Conservation (phyloP, 2,329 filamentous ascomycete genomes). For the Cytospora leucostoma region DNA sequence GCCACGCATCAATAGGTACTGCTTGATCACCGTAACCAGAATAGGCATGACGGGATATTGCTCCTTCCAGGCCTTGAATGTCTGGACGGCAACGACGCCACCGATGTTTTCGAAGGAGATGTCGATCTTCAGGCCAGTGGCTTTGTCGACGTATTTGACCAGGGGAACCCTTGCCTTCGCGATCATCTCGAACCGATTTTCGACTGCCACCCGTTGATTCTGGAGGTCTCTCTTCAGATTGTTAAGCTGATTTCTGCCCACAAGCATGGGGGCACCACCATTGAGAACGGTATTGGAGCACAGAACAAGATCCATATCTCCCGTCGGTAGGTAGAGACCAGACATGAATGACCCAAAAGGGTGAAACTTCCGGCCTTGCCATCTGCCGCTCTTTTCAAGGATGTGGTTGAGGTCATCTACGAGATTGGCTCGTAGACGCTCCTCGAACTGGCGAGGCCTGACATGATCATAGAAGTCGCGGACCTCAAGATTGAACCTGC, state of each 20-base stretch:
- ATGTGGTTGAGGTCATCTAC: conserved; percentile 66
- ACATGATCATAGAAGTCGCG: conserved; percentile 87
- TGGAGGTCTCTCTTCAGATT: conserved; percentile 63
- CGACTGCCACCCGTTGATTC: conserved; percentile 56
- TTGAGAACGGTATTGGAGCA: conserved; percentile 61
- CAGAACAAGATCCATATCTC: conserved; percentile 92
- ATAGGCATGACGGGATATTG: conserved; percentile 83
- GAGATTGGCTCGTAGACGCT: conserved; percentile 71
- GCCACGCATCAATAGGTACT: conserved; percentile 84
- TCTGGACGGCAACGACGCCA: conserved; percentile 77
- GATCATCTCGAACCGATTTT: conserved; percentile 67
- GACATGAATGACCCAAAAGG: conserved; percentile 95
- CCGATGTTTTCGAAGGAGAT: conserved; percentile 92
- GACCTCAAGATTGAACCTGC: conserved; percentile 84
- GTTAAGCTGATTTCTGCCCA: conserved; percentile 34
- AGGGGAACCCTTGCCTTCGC: conserved; percentile 80
- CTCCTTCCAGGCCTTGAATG: conserved; percentile 77
- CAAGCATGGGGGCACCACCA: conserved; percentile 52
- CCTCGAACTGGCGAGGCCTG: conserved; percentile 74
- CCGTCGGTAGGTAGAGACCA: conserved; percentile 68
- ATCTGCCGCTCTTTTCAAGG: conserved; percentile 43
- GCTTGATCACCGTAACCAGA: conserved; percentile 86
- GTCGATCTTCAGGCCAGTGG: conserved; percentile 82
- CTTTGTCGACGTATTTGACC: conserved; percentile 81
- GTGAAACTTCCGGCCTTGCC: conserved; percentile 53